phyloP scores from a whole-genome alignment of 306 rosid species.

The Glycine latifolia region DNA sequence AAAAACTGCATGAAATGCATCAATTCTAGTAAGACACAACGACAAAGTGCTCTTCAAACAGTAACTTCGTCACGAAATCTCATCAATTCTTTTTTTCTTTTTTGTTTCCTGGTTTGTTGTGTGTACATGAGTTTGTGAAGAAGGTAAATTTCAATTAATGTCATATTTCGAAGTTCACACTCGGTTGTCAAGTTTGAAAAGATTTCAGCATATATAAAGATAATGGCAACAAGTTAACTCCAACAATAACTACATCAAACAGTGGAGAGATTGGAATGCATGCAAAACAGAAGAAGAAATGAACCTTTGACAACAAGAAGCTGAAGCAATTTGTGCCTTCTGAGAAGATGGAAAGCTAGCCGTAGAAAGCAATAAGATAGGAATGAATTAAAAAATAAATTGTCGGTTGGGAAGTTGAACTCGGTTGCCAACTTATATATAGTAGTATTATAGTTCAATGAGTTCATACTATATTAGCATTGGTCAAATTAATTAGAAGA shows the following conservation, averaged over 20 bases:
- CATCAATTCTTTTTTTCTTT: background rate
- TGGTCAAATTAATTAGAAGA: background rate
- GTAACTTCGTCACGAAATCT: background rate
- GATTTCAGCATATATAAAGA: conserved; percentile 1
- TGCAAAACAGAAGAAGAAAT: background rate
- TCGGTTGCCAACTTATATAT: background rate
- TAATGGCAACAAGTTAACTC: conserved; percentile 25
- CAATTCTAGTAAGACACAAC: background rate
- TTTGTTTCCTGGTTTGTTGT: background rate
- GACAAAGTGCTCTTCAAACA: background rate
- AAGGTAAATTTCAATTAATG: background rate
- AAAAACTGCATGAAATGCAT: background rate
- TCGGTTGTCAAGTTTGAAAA: background rate
- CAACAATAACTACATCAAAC: conserved; percentile 1
- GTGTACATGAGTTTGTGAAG: background rate
- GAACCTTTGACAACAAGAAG: conserved; percentile 22
- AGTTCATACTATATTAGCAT: background rate
- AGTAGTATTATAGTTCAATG: background rate
- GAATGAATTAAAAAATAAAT: conserved; percentile 23
- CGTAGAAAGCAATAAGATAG: conserved; percentile 24
- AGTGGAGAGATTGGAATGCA: background rate
- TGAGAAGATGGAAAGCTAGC: conserved; percentile 22
- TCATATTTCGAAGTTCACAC: no score
- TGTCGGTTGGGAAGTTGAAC: conserved; percentile 2
- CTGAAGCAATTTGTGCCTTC: conserved; percentile 1